Evolutionary conservation across 768 basidiomycete species (phyloP).

Genomic region (Russula virescens): DNA sequence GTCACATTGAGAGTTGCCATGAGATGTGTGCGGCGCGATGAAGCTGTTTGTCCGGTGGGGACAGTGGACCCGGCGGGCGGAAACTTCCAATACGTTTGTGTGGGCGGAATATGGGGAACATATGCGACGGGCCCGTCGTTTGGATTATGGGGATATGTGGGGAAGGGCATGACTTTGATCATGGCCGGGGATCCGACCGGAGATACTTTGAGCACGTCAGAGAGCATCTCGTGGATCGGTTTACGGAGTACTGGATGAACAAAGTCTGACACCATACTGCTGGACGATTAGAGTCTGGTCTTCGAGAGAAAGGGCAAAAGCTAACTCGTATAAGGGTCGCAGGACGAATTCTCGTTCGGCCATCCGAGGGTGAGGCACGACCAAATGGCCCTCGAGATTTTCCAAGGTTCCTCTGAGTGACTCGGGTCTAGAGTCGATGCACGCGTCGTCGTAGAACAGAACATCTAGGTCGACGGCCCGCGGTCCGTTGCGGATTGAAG

Average conservation of each 20-base stretch:
- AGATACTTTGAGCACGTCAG: slow-evolving; percentile 33
- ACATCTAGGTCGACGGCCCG: slow-evolving; percentile 88
- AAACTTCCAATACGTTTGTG: slow-evolving; percentile 47
- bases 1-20: slow-evolving; percentile 95
- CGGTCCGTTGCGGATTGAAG: slow-evolving; percentile 79
- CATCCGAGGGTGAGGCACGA: slow-evolving; percentile 79
- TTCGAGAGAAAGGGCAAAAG: slow-evolving; percentile 19
- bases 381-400: slow-evolving; percentile 59
- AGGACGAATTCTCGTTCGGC: slow-evolving; percentile 90
- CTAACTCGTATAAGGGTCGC: slow-evolving; percentile 82
- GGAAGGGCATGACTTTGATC: slow-evolving; percentile 72
- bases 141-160: slow-evolving; percentile 40
- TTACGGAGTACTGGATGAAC: slow-evolving; percentile 55
- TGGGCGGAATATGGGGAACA: slow-evolving; percentile 28
- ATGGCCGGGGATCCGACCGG: slow-evolving; percentile 42
- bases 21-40: slow-evolving; percentile 48
- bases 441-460: slow-evolving; percentile 57
- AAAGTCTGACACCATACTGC: slow-evolving; percentile 74
- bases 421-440: slow-evolving; percentile 52
- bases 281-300: not conserved
- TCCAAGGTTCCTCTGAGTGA: slow-evolving; percentile 40
- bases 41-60: slow-evolving; percentile 21
- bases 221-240: slow-evolving; percentile 43
- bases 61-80: slow-evolving; percentile 23
- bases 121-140: slow-evolving; percentile 21